Conservation (phyloP, 805 yeast genomes). For the Dipodascus geniculatus region DNA sequence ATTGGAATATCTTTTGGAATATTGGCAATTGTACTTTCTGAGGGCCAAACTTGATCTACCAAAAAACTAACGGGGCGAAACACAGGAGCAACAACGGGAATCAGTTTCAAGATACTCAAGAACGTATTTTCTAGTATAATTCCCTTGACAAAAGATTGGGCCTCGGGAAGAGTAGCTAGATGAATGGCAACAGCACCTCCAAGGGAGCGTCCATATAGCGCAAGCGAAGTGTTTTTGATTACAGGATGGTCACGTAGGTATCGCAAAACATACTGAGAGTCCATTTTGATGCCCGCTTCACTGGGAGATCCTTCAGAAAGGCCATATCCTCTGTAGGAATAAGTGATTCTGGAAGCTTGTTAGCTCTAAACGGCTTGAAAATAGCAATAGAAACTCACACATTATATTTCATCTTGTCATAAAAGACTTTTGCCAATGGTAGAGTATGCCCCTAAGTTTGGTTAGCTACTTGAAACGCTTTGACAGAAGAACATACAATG, state of each 20-base stretch:
- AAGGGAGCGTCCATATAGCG: constrained; percentile 77
- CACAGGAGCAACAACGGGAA: constrained; percentile 60
- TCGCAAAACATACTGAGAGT: constrained; percentile 61
- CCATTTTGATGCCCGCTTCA: constrained; percentile 71
- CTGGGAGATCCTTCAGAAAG: constrained; percentile 61
- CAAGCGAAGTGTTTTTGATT: constrained; percentile 39
- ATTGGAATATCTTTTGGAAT: constrained; percentile 49
- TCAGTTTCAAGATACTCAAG: constrained; percentile 47
- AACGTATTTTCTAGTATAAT: constrained; percentile 82
- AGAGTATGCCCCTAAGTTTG: constrained; percentile 57
- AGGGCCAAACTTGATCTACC: constrained; percentile 77
- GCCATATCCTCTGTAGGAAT: constrained; percentile 90
- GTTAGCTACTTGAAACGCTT: neutral
- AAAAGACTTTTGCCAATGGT: constrained; percentile 67
- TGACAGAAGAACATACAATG: constrained; percentile 27
- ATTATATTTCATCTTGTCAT: constrained; percentile 50
- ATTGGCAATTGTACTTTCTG: constrained; percentile 44
- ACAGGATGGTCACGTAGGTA: constrained; percentile 44
- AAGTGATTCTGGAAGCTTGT: constrained; percentile 34
- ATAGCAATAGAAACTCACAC: constrained; percentile 29
- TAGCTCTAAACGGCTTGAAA: constrained; percentile 4
- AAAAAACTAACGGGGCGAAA: constrained; percentile 42
- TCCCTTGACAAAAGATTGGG: constrained; percentile 42
- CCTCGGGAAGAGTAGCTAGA: constrained; percentile 44
- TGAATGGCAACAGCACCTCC: constrained; percentile 94